Evolutionary conservation across 1,139 yeast genomes (phyloP), one percentile per base, ranked within the genome.

Genomic region (Ogataea hybrid): DNA sequence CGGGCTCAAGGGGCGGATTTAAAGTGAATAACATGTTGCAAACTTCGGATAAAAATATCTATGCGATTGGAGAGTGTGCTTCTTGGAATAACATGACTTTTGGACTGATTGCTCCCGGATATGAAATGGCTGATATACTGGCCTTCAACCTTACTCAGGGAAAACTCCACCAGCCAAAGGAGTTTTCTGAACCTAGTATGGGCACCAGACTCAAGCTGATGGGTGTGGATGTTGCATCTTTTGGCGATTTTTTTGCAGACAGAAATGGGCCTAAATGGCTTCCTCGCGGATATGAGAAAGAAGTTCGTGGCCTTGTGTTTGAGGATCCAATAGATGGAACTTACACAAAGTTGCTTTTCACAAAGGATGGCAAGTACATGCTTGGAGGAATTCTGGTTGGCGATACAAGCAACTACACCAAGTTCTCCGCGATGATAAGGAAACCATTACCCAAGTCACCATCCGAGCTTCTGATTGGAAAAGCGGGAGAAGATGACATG

Each of bases 171-270:
- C 44, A 59, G 5, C 49, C 47, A 7, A 55, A 53, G 18, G 42
- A 47, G 39, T 63, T 63, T 42, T 36, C 54, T 2, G 62, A 61
- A 38, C 67, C 67, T 5, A 64, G 60, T 40, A 44, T 61, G 17
- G 64, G 65, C 17, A 63, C 67, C 5, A 53, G 66, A 16, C 51
- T 63, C 34, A 63, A 63, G 44, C 49, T 62, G 11, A 62, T 63
- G 65, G 67, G 67, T 10, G 66, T 63, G 21, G 64, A 63, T 34
- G 67, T 63, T 18, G 67, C 66, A 21, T 58, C 65, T 4, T 63
- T 63, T 51, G 67, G 67, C 21, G 67, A 63, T 43, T 63, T 56
- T 39, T 63, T 63, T 44, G 63, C 66, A 2, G 67, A 63, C 39
- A 52, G 48, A 17, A 48, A 50, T 28, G 65, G 64, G 11, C 63